Base-by-base conservation (phyloP, 768 basidiomycete genomes). In the Flagelloscypha sp. region DNA sequence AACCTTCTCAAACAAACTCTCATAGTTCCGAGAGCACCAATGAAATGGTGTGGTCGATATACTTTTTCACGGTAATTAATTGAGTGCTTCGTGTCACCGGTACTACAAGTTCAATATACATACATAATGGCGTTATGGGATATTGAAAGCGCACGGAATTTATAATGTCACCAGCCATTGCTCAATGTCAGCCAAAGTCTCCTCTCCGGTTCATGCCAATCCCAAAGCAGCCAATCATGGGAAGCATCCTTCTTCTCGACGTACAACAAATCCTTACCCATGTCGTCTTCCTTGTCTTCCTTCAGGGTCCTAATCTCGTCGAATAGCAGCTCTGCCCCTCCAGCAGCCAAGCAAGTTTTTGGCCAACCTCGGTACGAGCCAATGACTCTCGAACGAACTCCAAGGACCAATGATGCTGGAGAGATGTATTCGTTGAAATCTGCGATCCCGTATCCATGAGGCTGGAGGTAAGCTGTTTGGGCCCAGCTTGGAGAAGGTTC, bases 311-410 rank as follows among this genome's bases (percentile, higher is more conserved):
- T 45, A 24, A 71, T 68, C 30, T 64, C 59, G 50, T 81, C 79
- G n/a, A 65, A 56, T n/a, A 77, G 42, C 7, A 70, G 50, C 49
- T 82, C 79, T 3, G 70, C 70, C 4, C 68, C 72, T 11, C 79
- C 79, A 5, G 61, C 65, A 6, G 65, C 58, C 28, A 83, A 65
- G 51, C 76, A 78, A 0, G 77, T 79, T 15, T 66, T 57, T 2
- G 80, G 79, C 53, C 74, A 82, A 12, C 65, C 68, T 23, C 53
- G 61, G 53, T 80, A 83, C n/a, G n/a, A n/a, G n/a, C n/a, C n/a
- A n/a, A n/a, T n/a, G 44, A 65, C 62, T 17, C 41, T 38, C 11
- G 46, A 55, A 35, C 57, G 48, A 9, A 67, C 57, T 4, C 46
- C 33, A 19, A 58, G 43, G 6, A 48, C 45, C 19, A 62, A 44